Conservation (phyloP, 2,329 filamentous ascomycete species). For the Emericellopsis atlantica region DNA sequence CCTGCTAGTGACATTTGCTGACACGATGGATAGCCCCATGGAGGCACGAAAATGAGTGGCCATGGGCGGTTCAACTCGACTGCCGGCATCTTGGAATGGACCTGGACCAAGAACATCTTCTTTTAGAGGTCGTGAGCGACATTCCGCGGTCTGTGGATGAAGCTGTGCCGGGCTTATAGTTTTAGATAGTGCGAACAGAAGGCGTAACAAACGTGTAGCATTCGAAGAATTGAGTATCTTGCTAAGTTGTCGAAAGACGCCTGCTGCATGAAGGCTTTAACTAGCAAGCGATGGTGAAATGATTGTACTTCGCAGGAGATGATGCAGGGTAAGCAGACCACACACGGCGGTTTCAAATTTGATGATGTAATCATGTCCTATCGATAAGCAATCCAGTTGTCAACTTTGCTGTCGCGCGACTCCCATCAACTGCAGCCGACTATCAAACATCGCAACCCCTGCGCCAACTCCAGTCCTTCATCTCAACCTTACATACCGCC, state of each 20-base stretch:
- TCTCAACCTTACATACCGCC: constrained; percentile 5
- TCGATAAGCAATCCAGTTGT: background rate
- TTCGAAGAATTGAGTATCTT: background rate
- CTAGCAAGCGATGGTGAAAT: background rate
- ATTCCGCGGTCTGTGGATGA: too few species aligned
- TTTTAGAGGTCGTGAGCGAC: constrained; percentile 12
- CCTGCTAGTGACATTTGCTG: too few species aligned
- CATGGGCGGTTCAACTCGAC: constrained; percentile 47
- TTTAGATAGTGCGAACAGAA: too few species aligned
- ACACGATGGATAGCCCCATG: constrained; percentile 38
- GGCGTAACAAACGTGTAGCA: background rate
- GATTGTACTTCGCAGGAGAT: background rate
- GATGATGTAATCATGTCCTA: background rate
- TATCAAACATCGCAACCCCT: background rate
- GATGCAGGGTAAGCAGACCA: background rate
- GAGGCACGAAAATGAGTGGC: constrained; percentile 52
- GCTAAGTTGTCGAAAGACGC: too few species aligned
- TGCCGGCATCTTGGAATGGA: constrained; percentile 46
- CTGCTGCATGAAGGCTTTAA: too few species aligned
- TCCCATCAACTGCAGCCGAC: background rate
- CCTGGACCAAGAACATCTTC: constrained; percentile 51
- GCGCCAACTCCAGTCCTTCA: background rate
- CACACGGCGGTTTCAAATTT: background rate
- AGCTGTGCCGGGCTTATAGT: too few species aligned
- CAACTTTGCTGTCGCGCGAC: constrained; percentile 1